phyloP scores from a whole-genome alignment of 192 early-diverging fungal genomes.

The Backusella mclennaniae region DNA sequence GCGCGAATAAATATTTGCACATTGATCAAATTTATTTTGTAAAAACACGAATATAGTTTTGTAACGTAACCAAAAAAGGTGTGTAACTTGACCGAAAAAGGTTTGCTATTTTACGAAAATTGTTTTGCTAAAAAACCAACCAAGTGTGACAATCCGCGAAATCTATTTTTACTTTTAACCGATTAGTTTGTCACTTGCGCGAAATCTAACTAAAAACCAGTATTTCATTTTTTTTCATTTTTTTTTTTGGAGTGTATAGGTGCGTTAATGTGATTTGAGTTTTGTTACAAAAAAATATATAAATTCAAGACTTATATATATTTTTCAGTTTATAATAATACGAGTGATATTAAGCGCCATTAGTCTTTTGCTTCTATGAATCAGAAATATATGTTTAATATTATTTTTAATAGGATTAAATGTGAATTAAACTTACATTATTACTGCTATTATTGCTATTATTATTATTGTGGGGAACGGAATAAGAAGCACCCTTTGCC shows the following conservation, averaged over 20 bases:
- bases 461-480: slow-evolving; percentile 20
- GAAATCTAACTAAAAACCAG: background rate
- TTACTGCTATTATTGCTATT: background rate
- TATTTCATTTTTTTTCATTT: background rate
- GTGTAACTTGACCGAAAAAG: too few relatives aligned
- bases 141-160: too few relatives aligned
- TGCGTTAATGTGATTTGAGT: background rate
- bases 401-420: background rate
- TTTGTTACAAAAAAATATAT: background rate
- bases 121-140: too few relatives aligned
- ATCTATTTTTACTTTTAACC: too few relatives aligned
- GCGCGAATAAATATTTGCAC: too few relatives aligned
- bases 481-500: slow-evolving; percentile 23
- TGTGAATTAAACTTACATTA: background rate
- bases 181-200: too few relatives aligned
- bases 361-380: background rate
- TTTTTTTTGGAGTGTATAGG: background rate
- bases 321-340: background rate
- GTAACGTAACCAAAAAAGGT: too few relatives aligned
- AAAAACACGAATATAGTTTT: too few relatives aligned
- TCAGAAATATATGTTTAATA: background rate
- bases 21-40: too few relatives aligned
- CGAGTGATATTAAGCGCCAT: background rate
- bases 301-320: background rate
- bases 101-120: too few relatives aligned